Evolutionary conservation across 805 yeast species (phyloP).

Genomic region (Metschnikowia corniflorae): DNA sequence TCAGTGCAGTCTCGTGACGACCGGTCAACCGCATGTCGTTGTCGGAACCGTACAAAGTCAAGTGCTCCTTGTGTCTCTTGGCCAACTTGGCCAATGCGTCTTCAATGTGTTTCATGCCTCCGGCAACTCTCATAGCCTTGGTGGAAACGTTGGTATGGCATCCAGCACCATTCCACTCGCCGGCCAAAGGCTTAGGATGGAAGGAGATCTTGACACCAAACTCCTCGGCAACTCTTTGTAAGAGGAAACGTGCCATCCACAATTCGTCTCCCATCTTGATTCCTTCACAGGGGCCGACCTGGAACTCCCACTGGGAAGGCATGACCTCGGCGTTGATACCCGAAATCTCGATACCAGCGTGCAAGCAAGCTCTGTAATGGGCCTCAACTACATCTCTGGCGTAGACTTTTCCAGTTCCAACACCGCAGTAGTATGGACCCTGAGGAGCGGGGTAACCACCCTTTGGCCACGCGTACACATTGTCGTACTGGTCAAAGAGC

Average conservation of each 20-base stretch:
- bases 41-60: constrained; percentile 91
- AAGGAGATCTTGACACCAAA: constrained; percentile 97
- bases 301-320: constrained; percentile 99
- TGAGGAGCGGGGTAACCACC: constrained; percentile 99
- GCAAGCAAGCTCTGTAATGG: constrained; percentile 96
- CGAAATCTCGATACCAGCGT: constrained; percentile 84
- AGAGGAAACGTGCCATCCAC: constrained; percentile 92
- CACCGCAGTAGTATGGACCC: constrained; percentile 99
- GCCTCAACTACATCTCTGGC: constrained; percentile 99
- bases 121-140: constrained; percentile 82
- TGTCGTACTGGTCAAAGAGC: constrained; percentile 83
- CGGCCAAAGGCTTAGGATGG: constrained; percentile 99
- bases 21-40: constrained; percentile 96
- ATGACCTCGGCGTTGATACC: constrained; percentile 99
- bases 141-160: constrained; percentile 99
- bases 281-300: constrained; percentile 97
- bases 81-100: constrained; percentile 90
- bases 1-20: constrained; percentile 96
- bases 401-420: constrained; percentile 96
- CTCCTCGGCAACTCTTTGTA: constrained; percentile 96
- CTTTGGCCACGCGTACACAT: constrained; percentile 97
- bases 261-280: constrained; percentile 96
- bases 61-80: constrained; percentile 95
- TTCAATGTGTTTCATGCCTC: constrained; percentile 95
- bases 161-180: constrained; percentile 99